phyloP scores from a whole-genome alignment of 2,329 filamentous ascomycete species.

The Clarireedia homoeocarpa region DNA sequence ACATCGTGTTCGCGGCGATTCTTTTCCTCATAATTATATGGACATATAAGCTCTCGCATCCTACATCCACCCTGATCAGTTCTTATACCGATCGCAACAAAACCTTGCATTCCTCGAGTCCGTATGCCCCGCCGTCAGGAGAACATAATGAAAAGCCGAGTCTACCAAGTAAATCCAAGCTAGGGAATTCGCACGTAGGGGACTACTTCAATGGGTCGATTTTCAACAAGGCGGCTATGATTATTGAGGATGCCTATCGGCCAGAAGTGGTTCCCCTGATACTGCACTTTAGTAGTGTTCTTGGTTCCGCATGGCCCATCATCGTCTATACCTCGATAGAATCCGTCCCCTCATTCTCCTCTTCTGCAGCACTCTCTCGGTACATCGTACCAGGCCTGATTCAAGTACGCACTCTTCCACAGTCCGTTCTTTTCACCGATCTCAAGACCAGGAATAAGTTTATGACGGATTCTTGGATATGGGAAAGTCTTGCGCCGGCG shows the following conservation, averaged over 20 bases:
- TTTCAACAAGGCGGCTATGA: conserved; percentile 31
- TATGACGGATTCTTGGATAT: conserved; percentile 29
- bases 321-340: conserved; percentile 35
- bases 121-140: neutral
- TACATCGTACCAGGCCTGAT: conserved; percentile 31
- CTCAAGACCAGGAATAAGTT: conserved; percentile 24
- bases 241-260: conserved; percentile 32
- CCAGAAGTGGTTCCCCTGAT: conserved; percentile 32
- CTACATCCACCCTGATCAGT: conserved; percentile 16
- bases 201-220: conserved; percentile 20
- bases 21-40: conserved; percentile 21
- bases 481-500: conserved; percentile 29
- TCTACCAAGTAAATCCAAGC: conserved; percentile 1
- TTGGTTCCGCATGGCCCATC: conserved; percentile 38
- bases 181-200: neutral
- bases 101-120: neutral
- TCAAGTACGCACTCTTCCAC: conserved; percentile 34
- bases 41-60: conserved; percentile 20
- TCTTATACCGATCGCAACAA: conserved; percentile 13
- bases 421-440: conserved; percentile 29
- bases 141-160: neutral
- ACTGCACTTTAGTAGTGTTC: conserved; percentile 33
- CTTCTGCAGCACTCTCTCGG: conserved; percentile 32
- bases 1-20: conserved; percentile 20
- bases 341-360: conserved; percentile 20